phyloP scores from a whole-genome alignment of 108 stramenopile genomes.

The Fistulifera pelliculosa region DNA sequence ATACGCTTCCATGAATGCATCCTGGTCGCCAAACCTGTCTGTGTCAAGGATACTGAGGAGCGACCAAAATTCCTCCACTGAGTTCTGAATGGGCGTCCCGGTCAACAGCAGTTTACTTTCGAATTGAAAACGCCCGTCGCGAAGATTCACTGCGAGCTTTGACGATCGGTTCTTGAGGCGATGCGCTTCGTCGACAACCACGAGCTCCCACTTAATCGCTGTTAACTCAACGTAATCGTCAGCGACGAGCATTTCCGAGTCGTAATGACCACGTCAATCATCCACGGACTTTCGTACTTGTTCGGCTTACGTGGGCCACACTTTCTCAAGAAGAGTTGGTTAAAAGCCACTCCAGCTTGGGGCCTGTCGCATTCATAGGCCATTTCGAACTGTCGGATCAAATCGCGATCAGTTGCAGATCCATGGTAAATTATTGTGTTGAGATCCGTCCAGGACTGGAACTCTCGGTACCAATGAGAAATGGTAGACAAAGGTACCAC shows the following conservation, averaged over 20 bases:
- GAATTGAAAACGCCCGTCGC: conserved; percentile 65
- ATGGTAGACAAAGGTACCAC: conserved; percentile 92
- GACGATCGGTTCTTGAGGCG: conserved; percentile 90
- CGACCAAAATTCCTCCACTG: conserved; percentile 83
- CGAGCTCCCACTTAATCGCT: conserved; percentile 69
- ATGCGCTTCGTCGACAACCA: conserved; percentile 98
- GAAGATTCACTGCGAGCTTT: conserved; percentile 80
- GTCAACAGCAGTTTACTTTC: conserved; percentile 83
- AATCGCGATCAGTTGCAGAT: conserved; percentile 57
- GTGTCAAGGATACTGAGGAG: conserved; percentile 82
- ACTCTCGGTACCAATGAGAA: conserved; percentile 93
- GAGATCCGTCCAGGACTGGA: conserved; percentile 84
- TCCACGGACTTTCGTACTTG: conserved; percentile 50
- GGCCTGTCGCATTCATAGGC: conserved; percentile 59
- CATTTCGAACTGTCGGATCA: conserved; percentile 78
- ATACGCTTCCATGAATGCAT: conserved; percentile 75
- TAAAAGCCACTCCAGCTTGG: conserved; percentile 32
- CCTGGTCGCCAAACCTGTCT: conserved; percentile 41
- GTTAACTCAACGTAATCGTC: conserved; percentile 74
- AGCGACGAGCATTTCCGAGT: conserved; percentile 83
- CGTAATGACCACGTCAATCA: conserved; percentile 85
- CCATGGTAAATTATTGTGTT: conserved; percentile 96
- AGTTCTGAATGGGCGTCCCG: conserved; percentile 84
- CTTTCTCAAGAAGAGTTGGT: conserved; percentile 53
- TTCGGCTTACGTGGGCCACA: conserved; percentile 29